phyloP scores from a whole-genome alignment of 805 yeast species.

The Candida xyloterini region DNA sequence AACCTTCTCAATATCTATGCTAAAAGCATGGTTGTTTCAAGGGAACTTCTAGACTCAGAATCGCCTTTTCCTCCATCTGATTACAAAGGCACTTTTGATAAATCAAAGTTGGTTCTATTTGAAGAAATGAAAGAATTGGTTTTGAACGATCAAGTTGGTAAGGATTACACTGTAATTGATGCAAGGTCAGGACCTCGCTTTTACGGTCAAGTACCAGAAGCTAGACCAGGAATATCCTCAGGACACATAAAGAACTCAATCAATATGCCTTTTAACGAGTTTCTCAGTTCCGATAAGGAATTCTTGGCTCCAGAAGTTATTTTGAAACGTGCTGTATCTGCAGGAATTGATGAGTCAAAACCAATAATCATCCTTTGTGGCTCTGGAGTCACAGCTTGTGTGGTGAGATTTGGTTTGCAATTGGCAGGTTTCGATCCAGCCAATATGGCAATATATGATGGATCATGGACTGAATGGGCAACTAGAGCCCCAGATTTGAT shows the following conservation, averaged over 20 bases:
- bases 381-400: constrained; percentile 93
- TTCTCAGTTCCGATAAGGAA: constrained; percentile 48
- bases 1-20: constrained; percentile 68
- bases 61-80: constrained; percentile 24
- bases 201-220: constrained; percentile 81
- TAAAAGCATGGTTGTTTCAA: constrained; percentile 19
- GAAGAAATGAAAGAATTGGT: constrained; percentile 67
- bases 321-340: constrained; percentile 41
- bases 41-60: not conserved
- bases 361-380: constrained; percentile 91
- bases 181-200: constrained; percentile 79
- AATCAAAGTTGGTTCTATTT: constrained; percentile 56
- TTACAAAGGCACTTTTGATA: constrained; percentile 38
- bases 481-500: constrained; percentile 64
- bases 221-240: constrained; percentile 80
- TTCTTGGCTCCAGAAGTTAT: constrained; percentile 51
- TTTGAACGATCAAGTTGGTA: constrained; percentile 40
- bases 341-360: constrained; percentile 42
- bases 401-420: constrained; percentile 72
- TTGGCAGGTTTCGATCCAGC: constrained; percentile 43
- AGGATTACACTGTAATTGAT: constrained; percentile 61
- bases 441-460: constrained; percentile 70
- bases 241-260: constrained; percentile 87
- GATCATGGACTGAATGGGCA: constrained; percentile 89
- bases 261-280: constrained; percentile 69